These are phyloP conservation scores for Eimeria acervulina DNA, from an alignment of 169 alveolate species.

Conservation along the genomic window DNA sequence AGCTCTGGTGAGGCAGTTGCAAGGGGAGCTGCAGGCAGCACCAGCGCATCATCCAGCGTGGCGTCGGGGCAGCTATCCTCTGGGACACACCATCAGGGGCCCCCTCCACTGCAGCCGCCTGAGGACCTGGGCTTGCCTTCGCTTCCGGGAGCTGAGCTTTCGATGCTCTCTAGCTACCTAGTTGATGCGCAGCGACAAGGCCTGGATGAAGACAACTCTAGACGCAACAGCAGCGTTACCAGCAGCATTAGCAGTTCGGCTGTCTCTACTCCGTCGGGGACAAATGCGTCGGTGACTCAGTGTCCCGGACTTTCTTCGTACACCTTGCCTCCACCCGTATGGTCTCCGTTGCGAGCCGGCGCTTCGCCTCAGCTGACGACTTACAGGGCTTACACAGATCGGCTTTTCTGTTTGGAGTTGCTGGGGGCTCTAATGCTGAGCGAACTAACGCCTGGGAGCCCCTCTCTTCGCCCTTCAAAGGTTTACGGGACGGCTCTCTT, in stretches of 20 bases:
- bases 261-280: constrained; percentile 39
- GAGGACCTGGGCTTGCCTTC: constrained; percentile 25
- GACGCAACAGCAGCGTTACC: constrained; percentile 39
- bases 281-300: not conserved
- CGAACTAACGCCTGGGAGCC: constrained; percentile 73
- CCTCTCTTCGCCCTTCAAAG: constrained; percentile 44
- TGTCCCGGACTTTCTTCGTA: not conserved
- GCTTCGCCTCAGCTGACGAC: constrained; percentile 46
- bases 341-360: constrained; percentile 70
- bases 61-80: not conserved
- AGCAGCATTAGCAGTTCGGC: constrained; percentile 58
- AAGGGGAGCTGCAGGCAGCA: constrained; percentile 25
- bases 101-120: constrained; percentile 62
- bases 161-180: constrained; percentile 58
- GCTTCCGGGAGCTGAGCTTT: constrained; percentile 39
- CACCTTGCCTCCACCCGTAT: constrained; percentile 62
- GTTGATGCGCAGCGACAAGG: constrained; percentile 20
- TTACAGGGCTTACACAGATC: constrained; percentile 64
- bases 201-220: constrained; percentile 30
- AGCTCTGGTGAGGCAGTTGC: constrained; percentile 13
- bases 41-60: not conserved
- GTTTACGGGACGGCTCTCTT: constrained; percentile 34
- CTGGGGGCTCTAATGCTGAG: constrained; percentile 61
- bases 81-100: constrained; percentile 28
- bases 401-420: constrained; percentile 55